A percentile compares a stretch with the other conserved stretches of the same genome.
Evolutionary conservation across 2,329 filamentous ascomycete genomes (phyloP).

Genomic region (Lecanicillium sp.): DNA sequence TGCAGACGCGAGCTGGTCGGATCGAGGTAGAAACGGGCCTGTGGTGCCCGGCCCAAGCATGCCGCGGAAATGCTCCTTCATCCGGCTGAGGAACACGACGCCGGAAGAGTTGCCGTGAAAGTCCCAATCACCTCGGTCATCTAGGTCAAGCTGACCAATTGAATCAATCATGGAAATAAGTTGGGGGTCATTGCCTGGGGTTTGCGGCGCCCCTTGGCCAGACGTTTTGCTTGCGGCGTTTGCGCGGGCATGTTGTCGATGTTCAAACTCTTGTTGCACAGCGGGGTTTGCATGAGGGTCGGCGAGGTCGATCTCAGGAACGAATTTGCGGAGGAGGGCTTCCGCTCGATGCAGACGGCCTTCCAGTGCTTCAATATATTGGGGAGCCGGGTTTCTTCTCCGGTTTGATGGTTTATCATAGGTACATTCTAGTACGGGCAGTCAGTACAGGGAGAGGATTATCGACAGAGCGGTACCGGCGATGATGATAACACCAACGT

Average conservation of each 20-base stretch:
- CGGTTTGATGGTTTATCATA: slow-evolving; percentile 94
- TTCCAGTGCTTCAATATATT: slow-evolving; percentile 88
- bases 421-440: slow-evolving; percentile 61
- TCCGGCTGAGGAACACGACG: slow-evolving; percentile 74
- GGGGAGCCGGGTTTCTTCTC: slow-evolving; percentile 79
- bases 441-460: not conserved
- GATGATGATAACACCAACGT: not conserved
- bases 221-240: slow-evolving; percentile 33
- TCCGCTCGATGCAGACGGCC: slow-evolving; percentile 76
- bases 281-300: slow-evolving; percentile 75
- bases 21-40: slow-evolving; percentile 48
- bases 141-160: slow-evolving; percentile 82
- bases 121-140: slow-evolving; percentile 87
- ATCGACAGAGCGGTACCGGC: not conserved
- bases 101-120: slow-evolving; percentile 93
- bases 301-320: slow-evolving; percentile 77
- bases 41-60: slow-evolving; percentile 59
- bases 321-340: slow-evolving; percentile 65
- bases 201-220: slow-evolving; percentile 19
- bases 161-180: slow-evolving; percentile 93
- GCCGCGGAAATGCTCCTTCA: slow-evolving; percentile 80
- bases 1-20: slow-evolving; percentile 39
- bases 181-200: slow-evolving; percentile 56
- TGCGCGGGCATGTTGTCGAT: slow-evolving; percentile 42
- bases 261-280: slow-evolving; percentile 60